These are phyloP conservation scores for Ophiostoma montium DNA, from an alignment of 2,329 filamentous ascomycete genomes.

Conservation along the genomic window DNA sequence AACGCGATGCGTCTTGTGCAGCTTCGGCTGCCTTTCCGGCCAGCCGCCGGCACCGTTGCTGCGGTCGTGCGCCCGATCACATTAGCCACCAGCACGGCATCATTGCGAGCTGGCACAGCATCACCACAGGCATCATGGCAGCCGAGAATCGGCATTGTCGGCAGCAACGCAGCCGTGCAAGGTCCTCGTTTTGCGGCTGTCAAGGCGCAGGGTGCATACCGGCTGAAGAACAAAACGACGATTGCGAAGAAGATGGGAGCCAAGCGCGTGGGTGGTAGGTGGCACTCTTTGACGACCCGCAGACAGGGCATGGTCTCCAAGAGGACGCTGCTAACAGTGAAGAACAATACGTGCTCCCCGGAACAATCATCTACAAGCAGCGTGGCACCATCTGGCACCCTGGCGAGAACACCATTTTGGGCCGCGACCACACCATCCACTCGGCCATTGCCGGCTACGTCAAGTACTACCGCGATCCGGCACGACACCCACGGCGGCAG, in stretches of 20 bases:
- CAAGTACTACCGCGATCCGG: constrained; percentile 87
- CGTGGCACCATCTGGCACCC: constrained; percentile 89
- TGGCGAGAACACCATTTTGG: constrained; percentile 90
- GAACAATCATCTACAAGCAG: constrained; percentile 97
- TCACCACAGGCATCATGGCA: constrained; percentile 10
- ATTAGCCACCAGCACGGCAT: neutral
- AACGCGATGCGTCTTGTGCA: constrained; percentile 30
- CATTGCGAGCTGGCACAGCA: neutral
- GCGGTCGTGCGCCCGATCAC: neutral
- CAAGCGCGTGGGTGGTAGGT: constrained; percentile 76
- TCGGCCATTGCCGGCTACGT: constrained; percentile 78
- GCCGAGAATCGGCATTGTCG: constrained; percentile 18
- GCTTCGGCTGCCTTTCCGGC: constrained; percentile 32
- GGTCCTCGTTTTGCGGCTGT: constrained; percentile 42
- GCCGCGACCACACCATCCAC: constrained; percentile 92
- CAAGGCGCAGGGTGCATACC: constrained; percentile 56
- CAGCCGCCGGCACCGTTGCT: constrained; percentile 17
- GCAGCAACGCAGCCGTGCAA: constrained; percentile 23
- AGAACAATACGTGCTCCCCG: constrained; percentile 88
- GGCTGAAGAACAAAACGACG: constrained; percentile 44
- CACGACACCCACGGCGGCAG: constrained; percentile 68
- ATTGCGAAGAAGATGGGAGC: constrained; percentile 77
- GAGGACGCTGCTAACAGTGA: neutral
- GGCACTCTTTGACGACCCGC: too few species aligned
- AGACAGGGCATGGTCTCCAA: neutral